A percentile compares a stretch with the other conserved stretches of the same genome.
Conservation (phyloP, 1,139 yeast genomes). For the Debaryomyces udenii region DNA sequence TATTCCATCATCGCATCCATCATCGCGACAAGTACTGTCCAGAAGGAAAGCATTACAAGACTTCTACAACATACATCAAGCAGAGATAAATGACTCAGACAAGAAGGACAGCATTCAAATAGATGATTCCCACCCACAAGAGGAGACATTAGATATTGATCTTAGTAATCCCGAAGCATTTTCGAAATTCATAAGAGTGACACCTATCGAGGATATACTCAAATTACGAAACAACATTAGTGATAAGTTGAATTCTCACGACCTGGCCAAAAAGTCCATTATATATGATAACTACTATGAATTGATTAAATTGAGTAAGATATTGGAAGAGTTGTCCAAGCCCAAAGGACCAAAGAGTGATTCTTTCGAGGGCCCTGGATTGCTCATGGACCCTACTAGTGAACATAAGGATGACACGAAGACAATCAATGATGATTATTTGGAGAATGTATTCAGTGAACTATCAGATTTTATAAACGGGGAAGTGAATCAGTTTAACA, state of each 20-base stretch:
- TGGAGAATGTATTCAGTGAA: conserved; percentile 32
- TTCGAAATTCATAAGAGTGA: conserved; percentile 35
- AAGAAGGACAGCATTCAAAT: neutral
- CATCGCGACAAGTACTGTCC: conserved; percentile 37
- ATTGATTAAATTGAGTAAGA: conserved; percentile 44
- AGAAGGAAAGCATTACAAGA: conserved; percentile 49
- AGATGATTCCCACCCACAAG: conserved; percentile 1
- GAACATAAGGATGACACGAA: conserved; percentile 1
- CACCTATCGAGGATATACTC: conserved; percentile 40
- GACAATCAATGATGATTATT: conserved; percentile 21
- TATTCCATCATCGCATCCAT: conserved; percentile 6
- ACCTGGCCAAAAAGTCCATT: conserved; percentile 48
- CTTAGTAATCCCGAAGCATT: conserved; percentile 27
- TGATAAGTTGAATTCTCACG: conserved; percentile 38
- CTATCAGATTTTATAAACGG: conserved; percentile 29
- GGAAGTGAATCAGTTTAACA: conserved; percentile 28
- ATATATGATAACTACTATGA: conserved; percentile 52
- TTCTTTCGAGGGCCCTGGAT: conserved; percentile 11
- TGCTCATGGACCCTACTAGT: conserved; percentile 1
- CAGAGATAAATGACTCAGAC: conserved; percentile 10
- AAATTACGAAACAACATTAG: conserved; percentile 38
- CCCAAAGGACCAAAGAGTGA: conserved; percentile 17
- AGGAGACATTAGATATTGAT: conserved; percentile 14
- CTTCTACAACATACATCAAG: conserved; percentile 37
- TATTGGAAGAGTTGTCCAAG: conserved; percentile 33